These are phyloP conservation scores for Ceratobasidium sp. DNA, from an alignment of 1,284 basidiomycete genomes.

Conservation along the genomic window DNA sequence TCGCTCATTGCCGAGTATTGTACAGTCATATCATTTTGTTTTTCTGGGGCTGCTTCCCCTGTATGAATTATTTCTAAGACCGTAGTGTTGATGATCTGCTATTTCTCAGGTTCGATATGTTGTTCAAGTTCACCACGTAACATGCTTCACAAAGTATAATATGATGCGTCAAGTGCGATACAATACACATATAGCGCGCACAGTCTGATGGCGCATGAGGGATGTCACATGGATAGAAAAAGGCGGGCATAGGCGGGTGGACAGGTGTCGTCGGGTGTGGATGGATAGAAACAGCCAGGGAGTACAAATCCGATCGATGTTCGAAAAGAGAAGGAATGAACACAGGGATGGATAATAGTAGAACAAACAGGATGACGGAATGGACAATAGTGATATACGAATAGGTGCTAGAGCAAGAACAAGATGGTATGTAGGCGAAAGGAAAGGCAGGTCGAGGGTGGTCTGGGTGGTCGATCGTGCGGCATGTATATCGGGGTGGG, in stretches of 20 bases:
- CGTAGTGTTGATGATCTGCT: too few relatives aligned
- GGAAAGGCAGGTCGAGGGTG: slow-evolving; percentile 32
- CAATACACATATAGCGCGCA: slow-evolving; percentile 39
- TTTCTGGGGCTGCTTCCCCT: too few relatives aligned
- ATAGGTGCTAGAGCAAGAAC: slow-evolving; percentile 28
- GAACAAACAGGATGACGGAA: slow-evolving; percentile 1
- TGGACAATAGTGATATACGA: slow-evolving; percentile 44
- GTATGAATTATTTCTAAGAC: too few relatives aligned
- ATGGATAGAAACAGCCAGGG: slow-evolving; percentile 7
- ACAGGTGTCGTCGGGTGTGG: not conserved
- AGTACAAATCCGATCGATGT: not conserved
- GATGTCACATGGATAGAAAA: slow-evolving; percentile 29
- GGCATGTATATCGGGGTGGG: slow-evolving; percentile 15
- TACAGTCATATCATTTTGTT: too few relatives aligned
- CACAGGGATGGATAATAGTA: slow-evolving; percentile 11
- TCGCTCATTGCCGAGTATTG: too few relatives aligned
- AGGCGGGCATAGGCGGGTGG: slow-evolving; percentile 11
- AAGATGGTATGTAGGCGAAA: slow-evolving; percentile 22
- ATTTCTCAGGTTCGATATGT: not conserved
- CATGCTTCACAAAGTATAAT: slow-evolving; percentile 14
- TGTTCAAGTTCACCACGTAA: not conserved
- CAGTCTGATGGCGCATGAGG: slow-evolving; percentile 29
- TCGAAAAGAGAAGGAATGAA: slow-evolving; percentile 8
- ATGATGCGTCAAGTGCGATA: slow-evolving; percentile 6
- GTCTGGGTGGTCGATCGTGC: slow-evolving; percentile 40